Evolutionary conservation across 1,139 yeast species (phyloP), one percentile per base, ranked within the genome.

Genomic region (Magnusiomyces paraingens): DNA sequence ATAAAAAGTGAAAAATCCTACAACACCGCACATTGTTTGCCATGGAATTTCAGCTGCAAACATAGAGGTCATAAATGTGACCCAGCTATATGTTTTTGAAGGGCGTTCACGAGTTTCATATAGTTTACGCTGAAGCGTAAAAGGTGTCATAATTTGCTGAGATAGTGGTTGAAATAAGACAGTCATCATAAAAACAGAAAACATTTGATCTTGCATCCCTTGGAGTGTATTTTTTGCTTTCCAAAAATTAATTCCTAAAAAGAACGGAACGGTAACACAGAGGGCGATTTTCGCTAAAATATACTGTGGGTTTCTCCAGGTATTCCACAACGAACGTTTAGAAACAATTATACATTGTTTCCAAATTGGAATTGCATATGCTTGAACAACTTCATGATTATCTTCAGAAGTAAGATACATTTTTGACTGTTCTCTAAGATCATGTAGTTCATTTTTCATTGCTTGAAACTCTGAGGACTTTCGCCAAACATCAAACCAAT

Each of bases 51-150:
- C 96, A 39, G 80, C 83, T 18, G 83, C 69, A 48, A 88, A 73
- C 69, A 87, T 91, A 20, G 87, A 80, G 38, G 76, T 61, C 59
- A 88, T 70, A 70, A 78, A 73, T 56, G 81, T 76, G 70, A 74
- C 61, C 94, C 95, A 81, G 2, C 81, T 73, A 60, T 74, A 86
- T 45, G 74, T 82, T 72, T 73, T 81, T 58, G 80, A 83, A 12
- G 96, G 96, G 44, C 95, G 81, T 69, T 90, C 97, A 67, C 96
- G 81, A n/a, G 84, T 91, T 67, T 88, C 96, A 66, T 87, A 90
- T 49, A 90, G 73, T 62, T 82, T 82, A 71, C 96, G 81, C 69
- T 86, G 95, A 49, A 72, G 69, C 49, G 84, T 83, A 66, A 77
- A 87, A 55, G 78, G 73, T 46, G 95, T 94, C 64, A 87, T 73